Percentiles rank a stretch among this genome's conserved stretches.
Conservation (phyloP, 176 grass and related monocot genomes). For the Ensete glaucum region DNA sequence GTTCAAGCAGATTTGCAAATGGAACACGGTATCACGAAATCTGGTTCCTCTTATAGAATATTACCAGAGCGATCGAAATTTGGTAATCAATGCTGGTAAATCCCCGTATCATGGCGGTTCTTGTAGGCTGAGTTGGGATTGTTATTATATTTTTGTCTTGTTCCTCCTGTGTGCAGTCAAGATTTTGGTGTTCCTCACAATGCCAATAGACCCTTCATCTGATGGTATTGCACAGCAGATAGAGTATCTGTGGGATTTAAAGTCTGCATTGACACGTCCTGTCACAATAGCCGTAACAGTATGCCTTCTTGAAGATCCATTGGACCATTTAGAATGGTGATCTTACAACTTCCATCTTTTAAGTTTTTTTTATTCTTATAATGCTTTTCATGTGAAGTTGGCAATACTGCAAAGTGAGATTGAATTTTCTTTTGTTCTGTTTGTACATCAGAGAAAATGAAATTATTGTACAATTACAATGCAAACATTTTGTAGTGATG, state of each 20-base stretch:
- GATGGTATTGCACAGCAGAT: constrained; percentile 70
- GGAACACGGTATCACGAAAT: constrained; percentile 62
- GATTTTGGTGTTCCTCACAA: constrained; percentile 93
- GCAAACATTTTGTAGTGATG: too few relatives aligned
- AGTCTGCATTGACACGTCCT: constrained; percentile 49
- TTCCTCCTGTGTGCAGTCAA: constrained; percentile 44
- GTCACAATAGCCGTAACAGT: constrained; percentile 68
- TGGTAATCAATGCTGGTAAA: constrained; percentile 55
- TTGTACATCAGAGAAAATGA: too few relatives aligned
- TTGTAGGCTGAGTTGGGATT: not conserved
- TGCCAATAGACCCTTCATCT: constrained; percentile 70
- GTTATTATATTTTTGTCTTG: not conserved
- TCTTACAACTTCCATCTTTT: constrained; percentile 2
- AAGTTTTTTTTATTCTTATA: constrained; percentile 2
- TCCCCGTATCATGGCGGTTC: not conserved
- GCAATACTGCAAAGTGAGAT: too few relatives aligned
- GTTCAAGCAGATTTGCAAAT: constrained; percentile 91
- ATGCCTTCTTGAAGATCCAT: constrained; percentile 82
- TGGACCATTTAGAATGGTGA: constrained; percentile 79
- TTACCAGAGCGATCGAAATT: constrained; percentile 60
- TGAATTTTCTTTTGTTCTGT: too few relatives aligned
- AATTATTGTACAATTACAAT: too few relatives aligned
- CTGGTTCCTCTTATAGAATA: constrained; percentile 78
- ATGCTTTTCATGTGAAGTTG: too few relatives aligned
- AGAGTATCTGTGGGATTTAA: constrained; percentile 91